These are phyloP conservation scores for Stevia rebaudiana DNA, from an alignment of 140 eudicot genomes.

Conservation along the genomic window DNA sequence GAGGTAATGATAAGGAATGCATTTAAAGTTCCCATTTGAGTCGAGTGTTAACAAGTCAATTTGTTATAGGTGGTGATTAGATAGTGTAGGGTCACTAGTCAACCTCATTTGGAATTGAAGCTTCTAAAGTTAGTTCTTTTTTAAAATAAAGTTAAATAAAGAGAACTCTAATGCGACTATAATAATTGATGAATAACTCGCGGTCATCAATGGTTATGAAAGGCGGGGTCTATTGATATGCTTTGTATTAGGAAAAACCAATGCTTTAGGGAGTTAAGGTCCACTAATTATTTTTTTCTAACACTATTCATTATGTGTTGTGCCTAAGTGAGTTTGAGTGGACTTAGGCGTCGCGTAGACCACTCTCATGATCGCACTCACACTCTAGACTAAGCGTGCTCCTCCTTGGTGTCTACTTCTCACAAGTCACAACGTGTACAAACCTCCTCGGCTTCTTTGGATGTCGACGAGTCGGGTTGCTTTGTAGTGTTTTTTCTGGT, in stretches of 20 bases:
- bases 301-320: conserved; percentile 6
- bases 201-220: conserved; percentile 11
- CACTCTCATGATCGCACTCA: too few relatives aligned
- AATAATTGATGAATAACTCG: background rate
- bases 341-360: too few relatives aligned
- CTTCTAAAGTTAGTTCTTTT: conserved; percentile 3
- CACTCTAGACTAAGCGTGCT: too few relatives aligned
- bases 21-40: conserved; percentile 32
- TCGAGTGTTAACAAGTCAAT: conserved; percentile 13
- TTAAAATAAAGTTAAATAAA: background rate
- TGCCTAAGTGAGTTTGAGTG: background rate
- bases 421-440: too few relatives aligned
- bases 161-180: conserved; percentile 13
- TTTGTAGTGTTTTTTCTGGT: too few relatives aligned
- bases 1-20: conserved; percentile 24
- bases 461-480: too few relatives aligned
- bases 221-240: conserved; percentile 23
- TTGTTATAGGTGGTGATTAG: conserved; percentile 30
- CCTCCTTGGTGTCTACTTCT: too few relatives aligned
- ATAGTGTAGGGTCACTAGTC: conserved; percentile 33
- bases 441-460: too few relatives aligned
- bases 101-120: conserved; percentile 24
- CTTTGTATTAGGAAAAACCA: conserved; percentile 17
- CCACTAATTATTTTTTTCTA: conserved; percentile 17
- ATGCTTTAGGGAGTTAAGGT: conserved; percentile 1